Evolutionary conservation across 1,284 basidiomycete genomes (phyloP).

Genomic region (Microbotryum lychnidis-dioicae): DNA sequence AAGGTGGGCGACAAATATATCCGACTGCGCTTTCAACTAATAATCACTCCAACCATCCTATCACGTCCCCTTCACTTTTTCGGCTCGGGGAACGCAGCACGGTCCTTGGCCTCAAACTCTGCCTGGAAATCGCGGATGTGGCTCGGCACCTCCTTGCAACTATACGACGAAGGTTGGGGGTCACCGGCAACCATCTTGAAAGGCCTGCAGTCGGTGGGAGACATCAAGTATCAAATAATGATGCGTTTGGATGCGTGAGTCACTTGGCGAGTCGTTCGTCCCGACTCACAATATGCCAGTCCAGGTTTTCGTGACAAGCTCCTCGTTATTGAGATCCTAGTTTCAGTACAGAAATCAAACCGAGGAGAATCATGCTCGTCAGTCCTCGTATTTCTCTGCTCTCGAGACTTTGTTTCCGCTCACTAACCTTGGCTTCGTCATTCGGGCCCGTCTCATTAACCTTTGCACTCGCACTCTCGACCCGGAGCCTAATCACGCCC

Average conservation of each 20-base stretch:
- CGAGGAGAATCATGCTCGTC: neutral
- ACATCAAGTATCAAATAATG: neutral
- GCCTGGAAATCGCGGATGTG: neutral
- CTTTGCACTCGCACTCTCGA: constrained; percentile 35
- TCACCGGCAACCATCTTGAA: neutral
- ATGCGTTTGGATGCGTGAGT: neutral
- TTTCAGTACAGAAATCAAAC: neutral
- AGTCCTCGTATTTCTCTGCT: neutral
- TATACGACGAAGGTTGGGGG: constrained; percentile 1
- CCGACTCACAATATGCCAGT: constrained; percentile 29
- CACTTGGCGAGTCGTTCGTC: neutral
- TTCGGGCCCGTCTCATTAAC: constrained; percentile 30
- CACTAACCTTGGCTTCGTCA: constrained; percentile 30
- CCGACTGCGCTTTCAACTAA: too few relatives aligned
- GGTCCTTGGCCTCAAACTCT: neutral
- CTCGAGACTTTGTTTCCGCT: too few relatives aligned
- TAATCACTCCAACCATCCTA: too few relatives aligned
- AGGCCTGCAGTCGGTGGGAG: neutral
- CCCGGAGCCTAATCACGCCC: constrained; percentile 33
- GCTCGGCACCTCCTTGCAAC: neutral
- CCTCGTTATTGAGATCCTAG: constrained; percentile 22
- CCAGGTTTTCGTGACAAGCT: constrained; percentile 26
- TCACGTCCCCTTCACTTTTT: too few relatives aligned
- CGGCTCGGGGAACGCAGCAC: too few relatives aligned
- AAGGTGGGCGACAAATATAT: too few relatives aligned